phyloP scores from a whole-genome alignment of 106 monocot species.

The Chionographis japonica region DNA sequence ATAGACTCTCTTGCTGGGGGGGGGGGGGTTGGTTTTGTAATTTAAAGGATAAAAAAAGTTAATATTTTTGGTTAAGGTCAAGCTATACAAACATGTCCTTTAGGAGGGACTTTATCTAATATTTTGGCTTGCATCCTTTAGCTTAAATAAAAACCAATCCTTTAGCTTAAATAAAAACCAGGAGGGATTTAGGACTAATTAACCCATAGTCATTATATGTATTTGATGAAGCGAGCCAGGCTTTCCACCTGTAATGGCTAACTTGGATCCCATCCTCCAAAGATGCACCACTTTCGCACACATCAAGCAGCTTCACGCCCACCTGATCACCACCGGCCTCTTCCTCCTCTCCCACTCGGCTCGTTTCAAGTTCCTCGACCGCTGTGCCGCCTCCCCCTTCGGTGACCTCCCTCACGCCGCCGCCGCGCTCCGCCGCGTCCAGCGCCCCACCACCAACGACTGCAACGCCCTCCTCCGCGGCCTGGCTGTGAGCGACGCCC shows the following conservation, averaged over 20 bases:
- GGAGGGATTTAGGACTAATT: too few species aligned
- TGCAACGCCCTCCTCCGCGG: conserved; percentile 71
- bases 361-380: conserved; percentile 45
- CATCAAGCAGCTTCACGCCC: conserved; percentile 56
- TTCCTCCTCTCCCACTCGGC: conserved; percentile 28
- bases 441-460: conserved; percentile 59
- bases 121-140: too few species aligned
- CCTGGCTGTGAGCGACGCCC: conserved; percentile 30
- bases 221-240: too few species aligned
- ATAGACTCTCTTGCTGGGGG: too few species aligned
- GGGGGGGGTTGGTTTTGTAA: too few species aligned
- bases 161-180: too few species aligned
- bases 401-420: conserved; percentile 37
- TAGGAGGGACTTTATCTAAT: too few species aligned
- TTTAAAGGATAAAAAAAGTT: too few species aligned
- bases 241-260: background rate
- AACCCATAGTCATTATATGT: too few species aligned
- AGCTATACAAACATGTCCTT: too few species aligned
- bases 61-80: too few species aligned
- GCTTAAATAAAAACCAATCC: too few species aligned
- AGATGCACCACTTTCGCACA: conserved; percentile 32
- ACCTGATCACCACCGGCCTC: conserved; percentile 49
- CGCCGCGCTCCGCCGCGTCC: conserved; percentile 27
- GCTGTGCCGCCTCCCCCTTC: conserved; percentile 42
- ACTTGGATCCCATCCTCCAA: conserved; percentile 28